Evolutionary conservation across 495 filamentous ascomycete genomes (phyloP), one percentile per base, ranked within the genome.

Genomic region (Podospora pseudoanserina): DNA sequence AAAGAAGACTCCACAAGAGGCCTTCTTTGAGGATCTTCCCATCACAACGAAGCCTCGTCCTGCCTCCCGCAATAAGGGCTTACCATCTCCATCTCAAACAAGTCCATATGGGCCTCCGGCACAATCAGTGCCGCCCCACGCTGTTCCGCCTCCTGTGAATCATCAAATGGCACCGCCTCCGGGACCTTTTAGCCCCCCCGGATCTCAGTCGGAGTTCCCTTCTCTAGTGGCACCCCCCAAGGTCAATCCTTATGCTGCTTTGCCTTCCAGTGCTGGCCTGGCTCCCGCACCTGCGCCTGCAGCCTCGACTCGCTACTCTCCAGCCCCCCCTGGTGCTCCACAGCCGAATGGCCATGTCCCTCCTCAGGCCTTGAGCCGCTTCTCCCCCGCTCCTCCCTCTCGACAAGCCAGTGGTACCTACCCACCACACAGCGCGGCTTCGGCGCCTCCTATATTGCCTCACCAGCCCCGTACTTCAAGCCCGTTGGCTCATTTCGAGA

Each of bases 1-100:
- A n/a, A 71, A 74, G 26, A 79, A 75, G 60, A 39, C 69, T 67
- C 70, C 73, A 39, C 78, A 82, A 59, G 79, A 74, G 65, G 88
- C 87, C 63, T 97, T 97, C 76, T 97, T 94, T 70, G 94, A 96
- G 75, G 95, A 99, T 53, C 83, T 97, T 64, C 95, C 95, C 9
- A 74, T 89, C 67, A 74, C 85, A 53, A 72, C 86, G 67, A 89
- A 84, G 70, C 84, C 88, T 58, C 85, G 85, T 56, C 82, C 84
- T 13, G 72, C 79, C 16, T 81, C 82, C 5, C 78, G 82, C 66
- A 75, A 72, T 49, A 73, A 70, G 18, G 68, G 75, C 26, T 16
- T 73, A 59, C 74, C 75, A 2, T 80, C 82, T 16, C 80, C 81
- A 16, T 66, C 77, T 27, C 84, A 78, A 53, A 66, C 76, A 44